Conservation (phyloP, 345 rosid species). For the Combretum micranthum region DNA sequence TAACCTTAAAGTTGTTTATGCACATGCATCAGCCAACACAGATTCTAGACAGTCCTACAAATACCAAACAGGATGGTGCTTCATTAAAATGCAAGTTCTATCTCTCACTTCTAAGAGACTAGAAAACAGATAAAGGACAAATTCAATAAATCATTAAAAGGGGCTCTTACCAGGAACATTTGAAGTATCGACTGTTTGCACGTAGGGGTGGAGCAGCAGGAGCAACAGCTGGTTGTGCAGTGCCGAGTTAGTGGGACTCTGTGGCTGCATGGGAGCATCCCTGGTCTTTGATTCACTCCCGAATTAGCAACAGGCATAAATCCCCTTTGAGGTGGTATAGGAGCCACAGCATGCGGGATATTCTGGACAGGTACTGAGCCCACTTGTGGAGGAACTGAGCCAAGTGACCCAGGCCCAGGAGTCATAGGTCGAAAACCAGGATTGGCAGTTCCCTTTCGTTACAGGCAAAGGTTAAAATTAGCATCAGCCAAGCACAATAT, state of each 20-base stretch:
- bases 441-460: conserved; percentile 47
- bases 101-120: conserved; percentile 5
- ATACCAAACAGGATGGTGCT: not conserved
- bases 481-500: conserved; percentile 3
- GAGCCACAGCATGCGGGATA: conserved; percentile 53
- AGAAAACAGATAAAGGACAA: not conserved
- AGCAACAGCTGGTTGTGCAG: conserved; percentile 41
- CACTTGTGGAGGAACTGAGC: conserved; percentile 39
- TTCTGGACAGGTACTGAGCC: conserved; percentile 44
- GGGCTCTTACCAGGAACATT: conserved; percentile 67
- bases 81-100: not conserved
- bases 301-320: conserved; percentile 58
- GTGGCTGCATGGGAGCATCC: conserved; percentile 58
- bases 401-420: conserved; percentile 44
- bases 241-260: conserved; percentile 57
- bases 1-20: no score
- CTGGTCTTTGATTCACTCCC: conserved; percentile 64
- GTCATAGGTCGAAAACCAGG: conserved; percentile 48
- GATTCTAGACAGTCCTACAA: no score
- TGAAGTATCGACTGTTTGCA: conserved; percentile 84
- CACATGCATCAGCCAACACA: no score
- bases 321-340: conserved; percentile 41
- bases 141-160: not conserved
- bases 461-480: conserved; percentile 13
- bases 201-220: conserved; percentile 89